Base-by-base conservation (phyloP, 305 asterid genomes). In the Fraxinus sp. region DNA sequence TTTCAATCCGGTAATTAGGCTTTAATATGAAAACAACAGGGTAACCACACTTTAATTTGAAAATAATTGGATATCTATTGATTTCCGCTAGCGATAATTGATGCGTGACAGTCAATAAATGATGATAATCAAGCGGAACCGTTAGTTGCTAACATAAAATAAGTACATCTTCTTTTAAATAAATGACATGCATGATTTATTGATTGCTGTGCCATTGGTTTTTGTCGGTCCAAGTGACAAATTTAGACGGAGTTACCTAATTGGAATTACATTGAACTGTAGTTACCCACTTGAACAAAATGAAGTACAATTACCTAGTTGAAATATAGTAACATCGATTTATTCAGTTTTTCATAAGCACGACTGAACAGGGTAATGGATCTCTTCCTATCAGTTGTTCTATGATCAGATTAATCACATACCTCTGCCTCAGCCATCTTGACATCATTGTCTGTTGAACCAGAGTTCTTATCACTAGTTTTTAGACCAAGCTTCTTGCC, bases 401-500 rank as follows among this genome's bases (percentile, higher is more conserved):
- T 70, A 88, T 49, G 4, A 30, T 70, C 68, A 33, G 78, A 77
- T 75, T 62, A 72, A 77, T 83, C 83, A 76, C 89, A 82, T 89
- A 97, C 98, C 96, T 88, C 94, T 36, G 93, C 93, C 73, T 92
- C 97, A 72, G 92, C 81, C 99, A 96, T 94, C 89, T 92, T 93
- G 85, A 91, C 89, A 87, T 94, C 99, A 36, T 72, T 85, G 82
- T 87, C 94, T 1, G 80, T 85, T 68, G 93, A 87, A 83, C 79
- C 86, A 26, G 95, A 90, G 85, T 90, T 90, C 83, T 86, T 91
- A 81, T 85, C 93, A 11, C 85, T 92, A 77, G 93, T 26, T 90
- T 97, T 92, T 83, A 97, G 83, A 78, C 99, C 99, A 82, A 85
- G 77, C 86, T 95, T 97, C 89, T 87, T 97, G 86, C 97, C 97